Conservation (phyloP, 2,329 filamentous ascomycete species). For the Talaromyces sp. region DNA sequence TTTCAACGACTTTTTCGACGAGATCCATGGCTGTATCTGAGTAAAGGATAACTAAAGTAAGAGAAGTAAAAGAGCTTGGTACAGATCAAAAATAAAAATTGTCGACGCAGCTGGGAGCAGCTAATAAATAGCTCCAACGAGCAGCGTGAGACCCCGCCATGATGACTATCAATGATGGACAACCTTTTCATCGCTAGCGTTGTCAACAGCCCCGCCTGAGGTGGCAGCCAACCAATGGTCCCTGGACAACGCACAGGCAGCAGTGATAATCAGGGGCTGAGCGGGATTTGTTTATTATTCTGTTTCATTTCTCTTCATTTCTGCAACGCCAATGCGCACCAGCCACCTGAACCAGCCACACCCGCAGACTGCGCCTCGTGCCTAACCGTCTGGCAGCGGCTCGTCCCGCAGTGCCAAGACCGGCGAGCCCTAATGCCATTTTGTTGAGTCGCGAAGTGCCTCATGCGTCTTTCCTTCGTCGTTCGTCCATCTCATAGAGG, state of each 20-base stretch:
- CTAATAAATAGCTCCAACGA: background rate
- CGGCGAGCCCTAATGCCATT: too few relatives aligned
- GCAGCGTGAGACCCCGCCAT: background rate
- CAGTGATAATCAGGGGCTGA: background rate
- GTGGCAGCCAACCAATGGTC: background rate
- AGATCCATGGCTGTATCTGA: slow-evolving; percentile 19
- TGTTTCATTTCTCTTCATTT: background rate
- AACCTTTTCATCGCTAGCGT: background rate
- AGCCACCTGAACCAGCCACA: background rate
- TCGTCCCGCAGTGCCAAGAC: background rate
- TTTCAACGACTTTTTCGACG: slow-evolving; percentile 24
- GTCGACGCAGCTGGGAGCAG: background rate
- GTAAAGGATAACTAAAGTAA: background rate
- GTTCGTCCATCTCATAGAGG: too few relatives aligned
- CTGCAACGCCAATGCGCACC: background rate
- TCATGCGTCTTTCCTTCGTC: too few relatives aligned
- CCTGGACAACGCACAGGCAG: background rate
- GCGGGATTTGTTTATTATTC: background rate
- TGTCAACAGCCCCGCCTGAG: background rate
- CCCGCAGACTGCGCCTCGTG: background rate
- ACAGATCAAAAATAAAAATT: background rate
- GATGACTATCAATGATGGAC: background rate
- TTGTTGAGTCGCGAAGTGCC: too few relatives aligned
- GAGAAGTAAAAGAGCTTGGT: background rate
- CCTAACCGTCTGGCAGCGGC: background rate